Base-by-base conservation (phyloP, 2,329 filamentous ascomycete species). In the Myotisia sp. region DNA sequence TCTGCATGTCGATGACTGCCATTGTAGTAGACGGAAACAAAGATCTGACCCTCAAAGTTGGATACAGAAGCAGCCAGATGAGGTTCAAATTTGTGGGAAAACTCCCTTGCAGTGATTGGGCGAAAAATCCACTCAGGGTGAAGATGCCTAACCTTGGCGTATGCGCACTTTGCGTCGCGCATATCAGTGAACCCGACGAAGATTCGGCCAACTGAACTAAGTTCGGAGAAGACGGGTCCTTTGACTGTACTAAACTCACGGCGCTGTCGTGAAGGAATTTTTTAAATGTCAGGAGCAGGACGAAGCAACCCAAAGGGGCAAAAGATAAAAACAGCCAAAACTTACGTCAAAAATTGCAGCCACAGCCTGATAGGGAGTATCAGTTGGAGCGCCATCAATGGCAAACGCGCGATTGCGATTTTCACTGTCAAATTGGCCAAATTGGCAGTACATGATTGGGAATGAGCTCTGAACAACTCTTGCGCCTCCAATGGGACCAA, bases 161-260 rank as follows among this genome's bases (percentile, higher is more conserved):
- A 58, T 5, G 68, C 62, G 20, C 62, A 59, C 34, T 62, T 66
- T 5, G 74, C 64, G 49, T 78, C 73, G 32, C 70, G 64, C 32
- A 76, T 67, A 44, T 79, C 74, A 5, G 63, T 56, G 44, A 79
- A 76, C 3, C 64, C 65, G 16, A 75, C 54, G 37, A 65, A 69
- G 19, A 73, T 60, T 31, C 58, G 63, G 3, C 63, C 60, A 28
- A 47, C 47, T 29, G 49, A 46, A 31, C 42, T 44, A 17, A 62
- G 42, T 20, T 56, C 51, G 17, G 47, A 49, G 23, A 59, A 47
- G 29, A 58, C 49, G 36, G 60, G 53, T 10, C 53, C 49, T 38
- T 53, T 55, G 29, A 62, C 44, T n/a, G 56, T 47, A 34, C 37
- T 53, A 49, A 52, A 55, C 39, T 53, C 51, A 30, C 45, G 50